These are phyloP conservation scores for Pycnococcus provasolii DNA, from an alignment of 139 green algal genomes.

Conservation along the genomic window DNA sequence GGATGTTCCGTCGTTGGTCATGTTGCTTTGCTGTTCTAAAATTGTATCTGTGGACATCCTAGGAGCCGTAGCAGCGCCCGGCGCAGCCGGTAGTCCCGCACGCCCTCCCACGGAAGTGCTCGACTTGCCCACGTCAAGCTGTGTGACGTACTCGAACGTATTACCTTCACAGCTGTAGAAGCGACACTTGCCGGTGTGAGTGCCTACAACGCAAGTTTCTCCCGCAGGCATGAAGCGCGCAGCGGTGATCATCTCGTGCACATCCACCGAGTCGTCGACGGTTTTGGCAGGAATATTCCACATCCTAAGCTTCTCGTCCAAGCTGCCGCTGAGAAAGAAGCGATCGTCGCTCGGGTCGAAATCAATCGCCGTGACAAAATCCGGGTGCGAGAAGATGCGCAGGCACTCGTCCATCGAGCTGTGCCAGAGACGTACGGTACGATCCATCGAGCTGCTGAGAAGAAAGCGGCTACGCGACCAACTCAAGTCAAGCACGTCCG, in stretches of 20 bases:
- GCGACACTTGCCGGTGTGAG: conserved; percentile 45
- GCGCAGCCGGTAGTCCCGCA: too few relatives aligned
- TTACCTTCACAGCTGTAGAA: conserved; percentile 46
- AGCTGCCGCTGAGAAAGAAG: conserved; percentile 62
- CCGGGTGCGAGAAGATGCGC: conserved; percentile 38
- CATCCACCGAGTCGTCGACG: conserved; percentile 57
- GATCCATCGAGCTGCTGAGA: conserved; percentile 74
- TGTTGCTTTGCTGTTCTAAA: too few relatives aligned
- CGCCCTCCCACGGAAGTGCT: conserved; percentile 10
- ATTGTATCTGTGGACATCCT: too few relatives aligned
- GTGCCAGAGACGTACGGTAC: conserved; percentile 80
- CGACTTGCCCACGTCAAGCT: conserved; percentile 46
- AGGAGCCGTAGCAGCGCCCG: too few relatives aligned
- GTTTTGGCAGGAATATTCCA: conserved; percentile 71
- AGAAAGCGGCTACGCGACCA: conserved; percentile 70
- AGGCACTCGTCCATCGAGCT: conserved; percentile 46
- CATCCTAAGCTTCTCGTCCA: conserved; percentile 73
- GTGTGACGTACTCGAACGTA: conserved; percentile 63
- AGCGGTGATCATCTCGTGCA: conserved; percentile 85
- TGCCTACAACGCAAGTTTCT: conserved; percentile 29
- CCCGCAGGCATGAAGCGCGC: conserved; percentile 53
- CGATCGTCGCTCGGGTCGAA: conserved; percentile 73
- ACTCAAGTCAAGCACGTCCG: conserved; percentile 75
- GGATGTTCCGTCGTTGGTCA: too few relatives aligned
- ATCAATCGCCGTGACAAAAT: conserved; percentile 44